A percentile compares a stretch with the other conserved stretches of the same genome.
phyloP scores from a whole-genome alignment of 345 rosid genomes.

The Lenwebbia sp. region DNA sequence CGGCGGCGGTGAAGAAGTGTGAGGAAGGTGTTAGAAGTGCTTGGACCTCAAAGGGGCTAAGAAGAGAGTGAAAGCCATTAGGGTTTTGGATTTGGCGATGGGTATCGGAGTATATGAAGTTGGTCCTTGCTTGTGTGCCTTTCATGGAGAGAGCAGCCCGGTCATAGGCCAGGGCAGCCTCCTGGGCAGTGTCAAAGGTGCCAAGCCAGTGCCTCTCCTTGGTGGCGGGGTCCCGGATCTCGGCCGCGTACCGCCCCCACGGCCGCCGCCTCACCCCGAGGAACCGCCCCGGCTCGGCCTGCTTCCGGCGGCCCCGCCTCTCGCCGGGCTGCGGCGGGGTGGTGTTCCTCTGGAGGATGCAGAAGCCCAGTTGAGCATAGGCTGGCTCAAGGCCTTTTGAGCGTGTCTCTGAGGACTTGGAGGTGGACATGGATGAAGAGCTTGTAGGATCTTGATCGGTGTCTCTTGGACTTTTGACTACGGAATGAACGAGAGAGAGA shows the following conservation, averaged over 20 bases:
- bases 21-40: conserved; percentile 27
- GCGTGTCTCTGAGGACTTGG: conserved; percentile 13
- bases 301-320: conserved; percentile 74
- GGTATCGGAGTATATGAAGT: conserved; percentile 52
- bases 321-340: conserved; percentile 40
- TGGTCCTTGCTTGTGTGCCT: conserved; percentile 90
- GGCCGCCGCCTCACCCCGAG: conserved; percentile 90
- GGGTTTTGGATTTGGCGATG: conserved; percentile 6
- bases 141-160: conserved; percentile 96
- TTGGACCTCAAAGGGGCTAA: conserved; percentile 38
- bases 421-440: conserved; percentile 17
- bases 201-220: conserved; percentile 99
- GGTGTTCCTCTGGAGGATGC: conserved; percentile 40
- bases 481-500: neutral
- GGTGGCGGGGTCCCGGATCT: conserved; percentile 89
- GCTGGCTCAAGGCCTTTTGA: neutral
- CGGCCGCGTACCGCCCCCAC: conserved; percentile 98
- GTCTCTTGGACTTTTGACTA: neutral
- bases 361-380: conserved; percentile 3
- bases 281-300: conserved; percentile 74
- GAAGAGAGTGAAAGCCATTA: conserved; percentile 28
- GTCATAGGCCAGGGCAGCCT: conserved; percentile 95
- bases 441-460: conserved; percentile 12
- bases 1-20: conserved; percentile 4
- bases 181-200: conserved; percentile 95